These are phyloP conservation scores for Penicillium palitans DNA, from an alignment of 2,329 filamentous ascomycete species.

Conservation along the genomic window DNA sequence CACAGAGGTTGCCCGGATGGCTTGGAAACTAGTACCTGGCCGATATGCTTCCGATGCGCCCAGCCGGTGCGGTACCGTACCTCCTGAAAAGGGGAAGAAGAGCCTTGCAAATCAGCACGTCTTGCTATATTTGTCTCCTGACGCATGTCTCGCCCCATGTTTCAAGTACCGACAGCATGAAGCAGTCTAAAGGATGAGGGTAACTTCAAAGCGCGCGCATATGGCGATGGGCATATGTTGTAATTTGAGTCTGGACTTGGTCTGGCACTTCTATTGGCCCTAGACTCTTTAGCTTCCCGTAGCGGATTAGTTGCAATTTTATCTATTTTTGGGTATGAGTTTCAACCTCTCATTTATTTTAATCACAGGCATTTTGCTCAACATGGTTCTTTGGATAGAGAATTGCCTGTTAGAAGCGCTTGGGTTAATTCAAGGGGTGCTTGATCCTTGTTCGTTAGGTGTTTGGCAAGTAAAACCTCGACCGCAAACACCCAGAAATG, in stretches of 20 bases:
- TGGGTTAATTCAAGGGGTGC: neutral
- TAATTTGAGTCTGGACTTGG: conserved; percentile 7
- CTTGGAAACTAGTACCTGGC: conserved; percentile 21
- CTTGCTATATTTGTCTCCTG: neutral
- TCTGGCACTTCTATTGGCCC: conserved; percentile 3
- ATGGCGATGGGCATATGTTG: neutral
- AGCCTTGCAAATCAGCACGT: neutral
- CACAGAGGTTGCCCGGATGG: conserved; percentile 14
- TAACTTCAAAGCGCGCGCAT: conserved; percentile 13
- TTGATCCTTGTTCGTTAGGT: neutral
- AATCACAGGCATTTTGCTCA: neutral
- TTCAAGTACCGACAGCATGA: conserved; percentile 14
- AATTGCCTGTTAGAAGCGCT: neutral
- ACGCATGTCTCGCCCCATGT: conserved; percentile 5
- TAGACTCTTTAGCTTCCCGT: conserved; percentile 5
- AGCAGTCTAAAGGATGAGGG: neutral
- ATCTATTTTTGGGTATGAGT: conserved; percentile 5
- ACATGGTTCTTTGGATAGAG: neutral
- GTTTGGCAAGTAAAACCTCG: neutral
- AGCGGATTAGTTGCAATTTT: conserved; percentile 3
- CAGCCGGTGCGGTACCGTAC: conserved; percentile 6
- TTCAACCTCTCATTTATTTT: neutral
- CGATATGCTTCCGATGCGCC: conserved; percentile 16
- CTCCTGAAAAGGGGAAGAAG: conserved; percentile 2
- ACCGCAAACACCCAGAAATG: conserved; percentile 6